Percentiles rank a stretch among this genome's conserved stretches.
Conservation (phyloP, 2,329 filamentous ascomycete species). For the Lizonia empirigonia region DNA sequence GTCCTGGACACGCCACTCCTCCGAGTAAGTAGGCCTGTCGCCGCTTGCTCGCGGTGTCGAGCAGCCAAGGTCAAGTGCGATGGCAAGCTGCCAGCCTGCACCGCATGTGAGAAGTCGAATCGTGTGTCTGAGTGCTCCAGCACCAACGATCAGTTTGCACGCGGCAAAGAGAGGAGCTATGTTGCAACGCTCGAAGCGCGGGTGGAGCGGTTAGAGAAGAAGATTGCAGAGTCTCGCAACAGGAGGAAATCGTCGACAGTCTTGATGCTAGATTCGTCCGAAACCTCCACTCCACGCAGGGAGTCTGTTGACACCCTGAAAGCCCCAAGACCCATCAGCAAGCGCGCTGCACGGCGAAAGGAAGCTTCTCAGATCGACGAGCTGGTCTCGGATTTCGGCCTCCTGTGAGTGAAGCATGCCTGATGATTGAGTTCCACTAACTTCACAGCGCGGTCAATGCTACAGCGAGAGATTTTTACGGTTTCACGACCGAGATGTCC, state of each 20-base stretch:
- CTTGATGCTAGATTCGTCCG: slow-evolving; percentile 64
- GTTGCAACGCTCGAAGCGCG: slow-evolving; percentile 92
- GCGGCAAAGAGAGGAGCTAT: slow-evolving; percentile 95
- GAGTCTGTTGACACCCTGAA: slow-evolving; percentile 46
- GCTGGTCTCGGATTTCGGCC: slow-evolving; percentile 91
- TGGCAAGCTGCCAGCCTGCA: slow-evolving; percentile 92
- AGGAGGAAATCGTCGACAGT: slow-evolving; percentile 75
- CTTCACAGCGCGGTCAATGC: slow-evolving; percentile 81
- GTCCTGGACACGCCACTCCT: slow-evolving; percentile 64
- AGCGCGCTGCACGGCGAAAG: slow-evolving; percentile 56
- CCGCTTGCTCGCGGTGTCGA: slow-evolving; percentile 81
- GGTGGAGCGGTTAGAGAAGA: slow-evolving; percentile 84
- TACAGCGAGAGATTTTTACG: slow-evolving; percentile 90
- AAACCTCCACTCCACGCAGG: slow-evolving; percentile 58
- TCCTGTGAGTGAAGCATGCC: slow-evolving; percentile 64
- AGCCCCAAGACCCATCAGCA: slow-evolving; percentile 39
- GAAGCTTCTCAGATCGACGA: slow-evolving; percentile 91
- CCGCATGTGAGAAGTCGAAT: slow-evolving; percentile 90
- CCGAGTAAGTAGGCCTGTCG: slow-evolving; percentile 77
- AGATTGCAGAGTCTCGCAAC: slow-evolving; percentile 68
- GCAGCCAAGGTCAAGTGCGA: slow-evolving; percentile 98
- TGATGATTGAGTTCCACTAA: slow-evolving; percentile 9
- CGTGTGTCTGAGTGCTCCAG: slow-evolving; percentile 87
- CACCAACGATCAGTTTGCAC: slow-evolving; percentile 92
- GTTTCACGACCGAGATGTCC: slow-evolving; percentile 85